Evolutionary conservation across 768 basidiomycete species (phyloP), one percentile per base, ranked within the genome.

Genomic region (Tulasnella sp.): DNA sequence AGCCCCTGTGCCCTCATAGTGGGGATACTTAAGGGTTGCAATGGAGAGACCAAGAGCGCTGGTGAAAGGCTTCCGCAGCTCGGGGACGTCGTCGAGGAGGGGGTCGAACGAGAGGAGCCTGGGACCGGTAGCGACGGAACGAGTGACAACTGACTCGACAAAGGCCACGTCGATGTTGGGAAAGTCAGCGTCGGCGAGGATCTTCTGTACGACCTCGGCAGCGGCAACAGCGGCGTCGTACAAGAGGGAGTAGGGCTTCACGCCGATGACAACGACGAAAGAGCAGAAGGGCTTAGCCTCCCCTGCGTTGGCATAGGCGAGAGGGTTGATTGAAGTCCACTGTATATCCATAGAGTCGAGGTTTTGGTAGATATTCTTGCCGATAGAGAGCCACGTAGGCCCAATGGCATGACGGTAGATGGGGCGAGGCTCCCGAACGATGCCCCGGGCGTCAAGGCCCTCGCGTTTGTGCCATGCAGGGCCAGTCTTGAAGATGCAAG

Each of bases 1-100:
- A 63, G 70, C 76, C 37, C 78, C 81, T 1, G 83, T 83, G 71
- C 83, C 82, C 74, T 82, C 83, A 42, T 52, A 76, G 68, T 79
- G 37, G 44, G 83, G 79, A 2, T 37, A 62, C 73, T 75, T 78
- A 19, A 66, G 73, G 37, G 79, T 74, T 35, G 83, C 81, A 65
- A 83, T 81, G 26, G 73, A 42, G 62, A 82, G 77, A 67, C 82
- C 79, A 26, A 84, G 81, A 39, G 81, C 75, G 72, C 78, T 74
- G 6, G 80, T 80, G 76, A 83, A 80, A 17, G 79, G 79, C 62
- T 79, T 77, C 35, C 77, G 76, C n/a, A 79, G 67, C 14, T 77
- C 76, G 75, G 78, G 35, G 69, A 78, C 72, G 39, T 72, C 36
- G 69, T 80, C 78, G 37, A 74, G n/a, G 73, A 72, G 41, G 40